Percentiles rank a stretch among this genome's conserved stretches.
Evolutionary conservation across 257 asterid genomes (phyloP).

Genomic region (Capsicum baccatum): DNA sequence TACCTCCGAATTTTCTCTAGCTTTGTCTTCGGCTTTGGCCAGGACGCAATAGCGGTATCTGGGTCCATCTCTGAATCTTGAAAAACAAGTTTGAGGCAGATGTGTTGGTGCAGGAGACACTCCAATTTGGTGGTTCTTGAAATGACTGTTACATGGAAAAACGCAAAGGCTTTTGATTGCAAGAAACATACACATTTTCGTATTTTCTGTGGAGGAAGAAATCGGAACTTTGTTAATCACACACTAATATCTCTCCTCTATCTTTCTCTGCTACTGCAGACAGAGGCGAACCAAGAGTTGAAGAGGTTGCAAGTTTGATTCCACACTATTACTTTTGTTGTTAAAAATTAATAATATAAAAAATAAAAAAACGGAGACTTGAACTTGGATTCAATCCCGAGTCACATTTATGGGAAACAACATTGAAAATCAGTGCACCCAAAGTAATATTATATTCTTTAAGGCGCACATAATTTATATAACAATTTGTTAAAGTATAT

Average conservation of each 20-base stretch:
- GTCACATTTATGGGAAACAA: no score
- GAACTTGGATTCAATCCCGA: no score
- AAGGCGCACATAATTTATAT: no score
- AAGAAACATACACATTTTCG: neutral
- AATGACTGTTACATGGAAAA: constrained; percentile 11
- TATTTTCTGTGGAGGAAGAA: neutral
- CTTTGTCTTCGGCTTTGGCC: constrained; percentile 24
- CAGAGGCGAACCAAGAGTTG: no score
- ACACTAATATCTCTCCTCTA: no score
- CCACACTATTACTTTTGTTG: no score
- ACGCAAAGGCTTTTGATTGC: neutral
- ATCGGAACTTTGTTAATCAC: neutral
- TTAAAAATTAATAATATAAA: no score
- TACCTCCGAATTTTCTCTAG: constrained; percentile 17
- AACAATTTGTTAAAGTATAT: no score
- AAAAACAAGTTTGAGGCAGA: neutral
- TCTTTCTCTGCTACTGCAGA: neutral
- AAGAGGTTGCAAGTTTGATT: no score
- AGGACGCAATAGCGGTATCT: constrained; percentile 20
- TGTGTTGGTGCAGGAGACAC: neutral
- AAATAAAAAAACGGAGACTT: no score
- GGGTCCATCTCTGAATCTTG: constrained; percentile 22
- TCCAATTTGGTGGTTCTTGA: constrained; percentile 9
- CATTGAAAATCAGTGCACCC: no score
- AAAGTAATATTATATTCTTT: no score